phyloP scores from a whole-genome alignment of 768 basidiomycete species.

The Hypholoma sublateritium region DNA sequence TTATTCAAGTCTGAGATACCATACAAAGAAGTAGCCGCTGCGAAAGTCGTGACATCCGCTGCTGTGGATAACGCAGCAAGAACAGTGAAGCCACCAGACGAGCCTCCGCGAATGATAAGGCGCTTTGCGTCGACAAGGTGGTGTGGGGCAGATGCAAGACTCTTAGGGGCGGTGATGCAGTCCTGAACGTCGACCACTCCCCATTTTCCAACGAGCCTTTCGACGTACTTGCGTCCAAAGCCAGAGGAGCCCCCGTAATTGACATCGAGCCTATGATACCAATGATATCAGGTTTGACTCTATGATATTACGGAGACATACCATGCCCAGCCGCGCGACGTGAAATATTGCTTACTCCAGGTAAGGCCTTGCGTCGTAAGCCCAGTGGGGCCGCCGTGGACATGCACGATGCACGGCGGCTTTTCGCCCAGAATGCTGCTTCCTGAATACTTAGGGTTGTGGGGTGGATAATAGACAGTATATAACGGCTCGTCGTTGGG shows the following conservation, averaged over 20 bases:
- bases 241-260: conserved; percentile 78
- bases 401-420: conserved; percentile 65
- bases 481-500: conserved; percentile 44
- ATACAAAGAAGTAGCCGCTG: conserved; percentile 62
- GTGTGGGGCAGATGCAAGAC: conserved; percentile 44
- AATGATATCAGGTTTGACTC: background rate
- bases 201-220: conserved; percentile 66
- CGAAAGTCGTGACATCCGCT: conserved; percentile 46
- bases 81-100: conserved; percentile 72
- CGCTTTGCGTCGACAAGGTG: conserved; percentile 64
- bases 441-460: conserved; percentile 58
- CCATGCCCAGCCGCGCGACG: conserved; percentile 75
- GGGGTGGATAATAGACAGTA: conserved; percentile 66
- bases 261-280: conserved; percentile 57
- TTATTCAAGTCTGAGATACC: conserved; percentile 65
- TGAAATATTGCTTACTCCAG: conserved; percentile 64
- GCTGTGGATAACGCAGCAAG: conserved; percentile 47
- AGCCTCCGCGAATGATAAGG: conserved; percentile 68
- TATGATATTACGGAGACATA: conserved; percentile 21
- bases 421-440: conserved; percentile 47
- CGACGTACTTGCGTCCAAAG: conserved; percentile 68
- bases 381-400: conserved; percentile 74
- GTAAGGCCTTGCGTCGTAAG: conserved; percentile 44
- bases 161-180: conserved; percentile 51
- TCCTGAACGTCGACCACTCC: conserved; percentile 75